Conservation (phyloP, 192 early-diverging fungal species). For the Coemansia umbellata region DNA sequence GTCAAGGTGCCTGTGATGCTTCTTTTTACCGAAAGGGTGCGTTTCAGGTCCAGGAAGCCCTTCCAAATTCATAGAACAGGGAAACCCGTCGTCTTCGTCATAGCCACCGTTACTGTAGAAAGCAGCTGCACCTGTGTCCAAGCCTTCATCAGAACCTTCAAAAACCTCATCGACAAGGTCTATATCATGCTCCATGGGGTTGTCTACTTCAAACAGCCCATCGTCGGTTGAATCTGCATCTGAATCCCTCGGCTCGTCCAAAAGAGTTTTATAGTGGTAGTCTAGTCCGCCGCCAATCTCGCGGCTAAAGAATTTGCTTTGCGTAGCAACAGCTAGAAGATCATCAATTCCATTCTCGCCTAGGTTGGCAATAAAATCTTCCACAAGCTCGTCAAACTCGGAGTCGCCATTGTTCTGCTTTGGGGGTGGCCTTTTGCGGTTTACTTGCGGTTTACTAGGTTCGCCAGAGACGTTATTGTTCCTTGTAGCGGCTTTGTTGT, state of each 20-base stretch:
- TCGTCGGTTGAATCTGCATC: conserved; percentile 3
- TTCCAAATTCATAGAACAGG: conserved; percentile 24
- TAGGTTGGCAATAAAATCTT: conserved; percentile 35
- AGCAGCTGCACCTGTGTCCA: background rate
- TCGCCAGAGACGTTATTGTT: background rate
- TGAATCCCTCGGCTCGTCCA: background rate
- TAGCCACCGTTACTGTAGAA: background rate
- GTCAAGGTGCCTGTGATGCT: background rate
- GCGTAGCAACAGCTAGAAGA: background rate
- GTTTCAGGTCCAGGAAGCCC: conserved; percentile 3
- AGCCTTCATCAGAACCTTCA: conserved; percentile 2
- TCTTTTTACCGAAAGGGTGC: background rate
- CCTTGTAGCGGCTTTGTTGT: background rate
- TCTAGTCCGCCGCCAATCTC: conserved; percentile 23
- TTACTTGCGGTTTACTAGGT: background rate
- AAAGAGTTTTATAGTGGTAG: background rate
- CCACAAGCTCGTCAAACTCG: conserved; percentile 8
- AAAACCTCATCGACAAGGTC: conserved; percentile 7
- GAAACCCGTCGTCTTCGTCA: conserved; percentile 37
- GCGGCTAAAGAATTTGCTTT: conserved; percentile 6
- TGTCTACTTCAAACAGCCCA: conserved; percentile 11
- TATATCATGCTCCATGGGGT: conserved; percentile 24
- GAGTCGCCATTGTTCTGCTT: background rate
- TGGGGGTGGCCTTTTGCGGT: conserved; percentile 5
- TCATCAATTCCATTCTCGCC: conserved; percentile 17